These are phyloP conservation scores for Penicillium samsonianum DNA, from an alignment of 495 filamentous ascomycete genomes.

Conservation along the genomic window DNA sequence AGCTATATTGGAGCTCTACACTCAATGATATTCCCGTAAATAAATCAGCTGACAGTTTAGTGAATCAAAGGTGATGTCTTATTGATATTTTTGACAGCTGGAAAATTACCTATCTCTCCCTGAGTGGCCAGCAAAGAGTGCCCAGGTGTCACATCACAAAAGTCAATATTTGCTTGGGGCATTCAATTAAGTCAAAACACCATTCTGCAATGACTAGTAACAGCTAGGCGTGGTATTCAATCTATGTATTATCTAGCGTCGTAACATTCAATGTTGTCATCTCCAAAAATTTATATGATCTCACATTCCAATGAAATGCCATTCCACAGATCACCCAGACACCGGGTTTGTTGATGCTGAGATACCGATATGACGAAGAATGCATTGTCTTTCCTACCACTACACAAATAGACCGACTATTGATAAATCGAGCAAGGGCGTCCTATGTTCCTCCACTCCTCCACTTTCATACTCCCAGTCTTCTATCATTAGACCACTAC, in stretches of 20 bases:
- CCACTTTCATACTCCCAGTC: background rate
- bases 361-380: background rate
- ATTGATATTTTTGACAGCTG: background rate
- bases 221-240: background rate
- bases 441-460: background rate
- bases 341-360: constrained; percentile 3
- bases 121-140: background rate
- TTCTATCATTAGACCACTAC: background rate
- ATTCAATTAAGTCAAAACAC: background rate
- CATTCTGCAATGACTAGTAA: background rate
- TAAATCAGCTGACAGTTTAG: background rate
- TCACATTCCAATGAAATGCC: constrained; percentile 9
- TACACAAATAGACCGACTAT: background rate
- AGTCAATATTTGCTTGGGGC: background rate
- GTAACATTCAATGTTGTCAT: background rate
- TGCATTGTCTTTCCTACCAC: background rate
- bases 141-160: background rate
- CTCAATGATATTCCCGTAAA: background rate
- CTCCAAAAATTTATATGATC: background rate
- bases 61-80: background rate
- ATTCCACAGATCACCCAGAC: constrained; percentile 8
- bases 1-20: background rate
- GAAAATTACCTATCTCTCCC: background rate
- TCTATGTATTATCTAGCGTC: background rate
- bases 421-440: constrained; percentile 3